Conservation (phyloP, 495 filamentous ascomycete species). For the Aspergillus mulundensis region DNA sequence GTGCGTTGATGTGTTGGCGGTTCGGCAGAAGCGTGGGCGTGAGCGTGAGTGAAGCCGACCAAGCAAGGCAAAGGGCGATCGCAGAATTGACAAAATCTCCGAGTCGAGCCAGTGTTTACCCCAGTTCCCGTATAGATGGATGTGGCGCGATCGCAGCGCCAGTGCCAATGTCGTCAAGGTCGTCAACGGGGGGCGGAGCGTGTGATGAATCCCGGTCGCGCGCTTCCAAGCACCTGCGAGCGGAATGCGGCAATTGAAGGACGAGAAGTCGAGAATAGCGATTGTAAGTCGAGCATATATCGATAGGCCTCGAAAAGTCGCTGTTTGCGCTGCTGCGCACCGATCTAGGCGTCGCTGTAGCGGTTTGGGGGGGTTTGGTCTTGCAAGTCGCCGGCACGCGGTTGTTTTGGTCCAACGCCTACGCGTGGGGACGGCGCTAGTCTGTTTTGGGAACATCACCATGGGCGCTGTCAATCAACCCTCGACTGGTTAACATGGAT, state of each 20-base stretch:
- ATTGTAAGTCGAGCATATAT: not conserved
- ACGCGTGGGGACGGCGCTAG: constrained; percentile 43
- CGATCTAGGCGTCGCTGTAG: constrained; percentile 10
- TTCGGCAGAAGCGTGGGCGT: not conserved
- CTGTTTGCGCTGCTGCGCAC: constrained; percentile 21
- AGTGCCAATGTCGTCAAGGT: not conserved
- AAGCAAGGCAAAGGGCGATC: not conserved
- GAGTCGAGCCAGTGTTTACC: not conserved
- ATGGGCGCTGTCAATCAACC: not conserved
- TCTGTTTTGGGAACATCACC: constrained; percentile 25
- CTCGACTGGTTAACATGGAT: not conserved
- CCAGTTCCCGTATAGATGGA: not conserved
- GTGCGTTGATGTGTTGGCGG: not conserved
- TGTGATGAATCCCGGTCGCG: constrained; percentile 10
- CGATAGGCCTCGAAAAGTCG: not conserved
- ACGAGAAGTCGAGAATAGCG: not conserved
- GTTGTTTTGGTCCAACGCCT: constrained; percentile 44
- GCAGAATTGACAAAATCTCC: not conserved
- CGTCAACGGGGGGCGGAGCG: constrained; percentile 2
- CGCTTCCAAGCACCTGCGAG: constrained; percentile 10
- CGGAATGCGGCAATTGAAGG: constrained; percentile 10
- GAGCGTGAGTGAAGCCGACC: not conserved
- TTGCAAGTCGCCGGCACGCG: constrained; percentile 33
- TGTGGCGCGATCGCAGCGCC: not conserved
- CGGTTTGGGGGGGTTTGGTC: constrained; percentile 16